Evolutionary conservation across 2,329 filamentous ascomycete species (phyloP), one percentile per base, ranked within the genome.

Genomic region (Stenocarpella maydis): DNA sequence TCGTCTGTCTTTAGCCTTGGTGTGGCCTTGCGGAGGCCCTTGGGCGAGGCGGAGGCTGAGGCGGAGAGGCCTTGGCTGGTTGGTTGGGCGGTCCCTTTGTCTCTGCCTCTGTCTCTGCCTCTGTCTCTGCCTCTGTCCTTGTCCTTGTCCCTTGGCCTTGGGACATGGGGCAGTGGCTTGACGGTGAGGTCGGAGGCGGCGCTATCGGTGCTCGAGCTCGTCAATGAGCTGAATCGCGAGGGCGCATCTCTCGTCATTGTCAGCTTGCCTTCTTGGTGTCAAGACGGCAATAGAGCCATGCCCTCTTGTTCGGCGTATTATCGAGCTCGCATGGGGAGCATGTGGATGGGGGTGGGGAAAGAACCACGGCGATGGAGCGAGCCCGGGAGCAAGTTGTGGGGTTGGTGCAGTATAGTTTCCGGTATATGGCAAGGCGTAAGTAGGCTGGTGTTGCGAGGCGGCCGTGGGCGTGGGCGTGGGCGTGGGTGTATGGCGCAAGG

Each of bases 161-260:
- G 41, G 70, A 70, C 26, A 77, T 76, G 69, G 78, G 80, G 68
- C 26, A 71, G 69, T 65, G 84, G 84, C 80, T 85, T 89, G 73
- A 90, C 82, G 47, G 91, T 94, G 76, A 88, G 86, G 76, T 85
- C 86, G 71, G 90, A 92, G 75, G 87, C 86, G 80, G 86, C 88
- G 82, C 90, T 92, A 75, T 89, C 86, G 76, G 87, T 87, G 82
- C 87, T 88, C 73, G 87, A 87, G 84, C 87, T 90, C 81, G 88
- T 88, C 73, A 86, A 82, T 73, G 89, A 90, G 82, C 86, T 90
- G 85, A 91, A 87, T 81, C 89, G 90, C 81, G 85, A 84, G 76
- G 83, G 82, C 78, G 92, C 90, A 83, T 90, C 87, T 81, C 86
- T 88, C 81, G 89, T 88, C 91, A 93, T 92, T 65, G 63, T 68